Base-by-base conservation (phyloP, 352 stramenopile species). In the Pythium monospermum region DNA sequence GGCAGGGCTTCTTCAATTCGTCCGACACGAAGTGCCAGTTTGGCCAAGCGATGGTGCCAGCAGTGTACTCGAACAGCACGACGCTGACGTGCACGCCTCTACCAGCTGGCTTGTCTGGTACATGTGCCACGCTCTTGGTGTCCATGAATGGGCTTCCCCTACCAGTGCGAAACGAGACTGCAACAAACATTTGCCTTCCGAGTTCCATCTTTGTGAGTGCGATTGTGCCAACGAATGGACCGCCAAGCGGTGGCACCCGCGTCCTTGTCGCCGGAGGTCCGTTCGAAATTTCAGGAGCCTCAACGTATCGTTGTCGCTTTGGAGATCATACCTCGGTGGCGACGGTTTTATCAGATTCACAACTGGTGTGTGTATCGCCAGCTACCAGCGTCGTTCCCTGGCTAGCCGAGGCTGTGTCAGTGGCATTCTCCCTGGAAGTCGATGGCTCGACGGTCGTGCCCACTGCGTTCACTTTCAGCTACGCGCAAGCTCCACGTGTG, bases 241-340 rank as follows among this genome's bases (percentile, higher is more conserved):
- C 53, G 3, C 5, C 32, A 12, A 30, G 19, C 33, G 53, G 53
- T 36, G 46, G 46, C n/a, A 61, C 45, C 11, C 53, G 39, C 21
- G 38, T 61, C 0, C 5, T 50, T 22, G 53, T 61, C 5, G 45
- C 16, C 0, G 53, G 53, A 28, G 53, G 53, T n/a, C 44, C 53
- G 23, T 61, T 56, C 19, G 16, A 49, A 28, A n/a, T 16, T 13
- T 37, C n/a, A 12, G n/a, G 33, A 36, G 18, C 1, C 5, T 7
- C 25, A 16, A 33, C 16, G 18, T 50, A 54, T 37, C 44, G 49
- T 10, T 65, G 57, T 41, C 19, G 26, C 12, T 65, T 65, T 32
- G 57, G 50, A 3, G 25, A 30, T 30, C 28, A 16, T 18, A 16
- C 21, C 31, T 42, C 37, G 1, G 31, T 48, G 1, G 56, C 41